Conservation (phyloP, 768 basidiomycete genomes). For the Sporobolomyces roseus region DNA sequence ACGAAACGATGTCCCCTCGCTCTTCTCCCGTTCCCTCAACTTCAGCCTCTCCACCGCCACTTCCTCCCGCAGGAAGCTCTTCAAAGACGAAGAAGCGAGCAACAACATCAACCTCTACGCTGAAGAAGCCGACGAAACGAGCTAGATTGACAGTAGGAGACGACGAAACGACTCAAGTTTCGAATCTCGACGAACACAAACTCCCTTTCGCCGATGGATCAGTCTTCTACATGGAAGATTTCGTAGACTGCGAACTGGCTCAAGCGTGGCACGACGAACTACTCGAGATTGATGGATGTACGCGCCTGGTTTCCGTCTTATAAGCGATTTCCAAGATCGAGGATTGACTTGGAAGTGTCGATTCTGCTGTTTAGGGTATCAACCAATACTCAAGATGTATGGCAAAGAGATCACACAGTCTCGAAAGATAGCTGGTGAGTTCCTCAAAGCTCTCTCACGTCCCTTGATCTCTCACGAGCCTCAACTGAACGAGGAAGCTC, state of each 20-base stretch:
- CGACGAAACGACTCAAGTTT: constrained; percentile 25
- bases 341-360: too few relatives aligned
- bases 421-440: constrained; percentile 48
- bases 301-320: background rate
- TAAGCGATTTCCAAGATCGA: background rate
- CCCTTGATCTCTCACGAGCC: background rate
- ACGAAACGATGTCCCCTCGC: background rate
- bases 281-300: constrained; percentile 49
- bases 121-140: background rate
- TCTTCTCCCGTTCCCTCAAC: background rate
- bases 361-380: constrained; percentile 53
- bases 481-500: background rate
- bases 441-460: background rate
- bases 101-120: background rate
- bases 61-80: background rate
- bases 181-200: background rate
- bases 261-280: constrained; percentile 49
- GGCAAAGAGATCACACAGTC: constrained; percentile 51
- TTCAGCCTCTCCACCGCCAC: background rate
- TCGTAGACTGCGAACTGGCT: constrained; percentile 46
- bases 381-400: constrained; percentile 52
- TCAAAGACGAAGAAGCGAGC: background rate
- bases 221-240: constrained; percentile 43
- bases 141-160: constrained; percentile 9
- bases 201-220: constrained; percentile 36